phyloP scores from a whole-genome alignment of 1,139 yeast genomes.

The Nakaseomyces sp. region DNA sequence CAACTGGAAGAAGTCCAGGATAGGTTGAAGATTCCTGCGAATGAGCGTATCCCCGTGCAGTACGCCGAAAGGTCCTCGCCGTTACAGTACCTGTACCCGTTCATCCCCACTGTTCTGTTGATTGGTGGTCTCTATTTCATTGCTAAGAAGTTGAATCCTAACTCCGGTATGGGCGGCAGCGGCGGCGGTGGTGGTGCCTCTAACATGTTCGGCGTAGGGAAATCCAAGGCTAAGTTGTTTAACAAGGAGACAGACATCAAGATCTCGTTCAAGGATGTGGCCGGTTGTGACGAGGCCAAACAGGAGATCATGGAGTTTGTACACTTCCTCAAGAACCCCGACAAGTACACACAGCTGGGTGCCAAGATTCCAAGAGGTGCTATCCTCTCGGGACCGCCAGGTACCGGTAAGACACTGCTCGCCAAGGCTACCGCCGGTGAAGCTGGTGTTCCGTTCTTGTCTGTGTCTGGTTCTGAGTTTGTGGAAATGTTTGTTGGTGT shows the following conservation, averaged over 20 bases:
- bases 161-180: constrained; percentile 45
- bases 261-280: constrained; percentile 68
- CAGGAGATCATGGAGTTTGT: constrained; percentile 83
- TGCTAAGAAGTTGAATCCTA: constrained; percentile 41
- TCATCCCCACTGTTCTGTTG: constrained; percentile 73
- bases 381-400: constrained; percentile 75
- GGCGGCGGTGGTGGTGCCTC: constrained; percentile 45
- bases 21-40: constrained; percentile 51
- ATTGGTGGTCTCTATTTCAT: constrained; percentile 80
- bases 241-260: constrained; percentile 65
- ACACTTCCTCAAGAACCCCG: constrained; percentile 64
- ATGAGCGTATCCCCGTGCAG: constrained; percentile 73
- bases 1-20: constrained; percentile 70
- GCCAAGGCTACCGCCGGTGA: constrained; percentile 85
- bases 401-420: constrained; percentile 74
- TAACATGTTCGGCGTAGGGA: constrained; percentile 56
- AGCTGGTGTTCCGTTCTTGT: constrained; percentile 73
- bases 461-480: constrained; percentile 76
- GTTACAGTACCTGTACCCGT: constrained; percentile 56
- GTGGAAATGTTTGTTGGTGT: constrained; percentile 82
- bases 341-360: constrained; percentile 65
- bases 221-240: constrained; percentile 61
- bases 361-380: constrained; percentile 84
- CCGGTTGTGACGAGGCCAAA: constrained; percentile 77
- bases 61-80: constrained; percentile 63